phyloP scores from a whole-genome alignment of 768 basidiomycete species.

The Pisolithus sp. region DNA sequence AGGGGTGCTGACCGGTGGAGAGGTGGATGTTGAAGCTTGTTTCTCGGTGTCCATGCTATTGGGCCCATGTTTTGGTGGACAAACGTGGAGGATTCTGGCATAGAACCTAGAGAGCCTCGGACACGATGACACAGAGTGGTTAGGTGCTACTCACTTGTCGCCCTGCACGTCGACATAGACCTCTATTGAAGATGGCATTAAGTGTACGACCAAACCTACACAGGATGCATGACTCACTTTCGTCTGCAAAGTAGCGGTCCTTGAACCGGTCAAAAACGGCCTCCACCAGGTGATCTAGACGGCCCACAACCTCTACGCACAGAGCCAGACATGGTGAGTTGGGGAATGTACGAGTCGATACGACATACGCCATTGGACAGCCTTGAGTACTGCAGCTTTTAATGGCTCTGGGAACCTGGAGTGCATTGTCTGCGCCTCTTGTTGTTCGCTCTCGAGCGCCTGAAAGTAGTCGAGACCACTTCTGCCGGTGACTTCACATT shows the following conservation, averaged over 20 bases:
- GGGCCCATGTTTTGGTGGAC: slow-evolving; percentile 53
- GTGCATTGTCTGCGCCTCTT: slow-evolving; percentile 86
- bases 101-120: slow-evolving; percentile 53
- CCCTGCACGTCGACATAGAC: slow-evolving; percentile 83
- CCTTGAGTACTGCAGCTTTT: slow-evolving; percentile 84
- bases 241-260: slow-evolving; percentile 87
- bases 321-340: slow-evolving; percentile 10
- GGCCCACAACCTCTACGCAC: slow-evolving; percentile 85
- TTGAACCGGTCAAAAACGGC: slow-evolving; percentile 94
- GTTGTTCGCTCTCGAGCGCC: slow-evolving; percentile 85
- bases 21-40: slow-evolving; percentile 36
- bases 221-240: slow-evolving; percentile 56
- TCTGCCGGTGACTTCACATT: slow-evolving; percentile 96
- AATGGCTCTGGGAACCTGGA: slow-evolving; percentile 88
- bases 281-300: slow-evolving; percentile 92
- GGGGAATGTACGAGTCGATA: slow-evolving; percentile 13
- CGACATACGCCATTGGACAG: slow-evolving; percentile 94
- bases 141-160: slow-evolving; percentile 60
- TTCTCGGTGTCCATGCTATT: slow-evolving; percentile 31
- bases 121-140: slow-evolving; percentile 5
- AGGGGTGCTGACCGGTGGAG: slow-evolving; percentile 39
- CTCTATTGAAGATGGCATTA: slow-evolving; percentile 37
- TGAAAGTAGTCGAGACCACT: slow-evolving; percentile 91
- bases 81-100: slow-evolving; percentile 73
- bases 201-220: slow-evolving; percentile 6